Conservation (phyloP, 352 stramenopile species). For the Phytopythium chamaehyphon region DNA sequence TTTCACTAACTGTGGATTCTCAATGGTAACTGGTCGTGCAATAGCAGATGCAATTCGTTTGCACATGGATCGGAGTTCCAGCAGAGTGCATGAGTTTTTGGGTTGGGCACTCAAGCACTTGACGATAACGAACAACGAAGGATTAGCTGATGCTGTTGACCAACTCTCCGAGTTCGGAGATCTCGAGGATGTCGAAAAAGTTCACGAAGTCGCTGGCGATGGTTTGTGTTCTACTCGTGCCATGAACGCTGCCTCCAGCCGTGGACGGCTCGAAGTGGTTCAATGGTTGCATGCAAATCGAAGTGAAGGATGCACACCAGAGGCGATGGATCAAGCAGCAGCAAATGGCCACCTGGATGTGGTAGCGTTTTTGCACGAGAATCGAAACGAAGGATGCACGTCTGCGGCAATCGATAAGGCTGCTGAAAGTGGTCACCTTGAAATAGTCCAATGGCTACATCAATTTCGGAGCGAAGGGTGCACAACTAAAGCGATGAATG, state of each 20-base stretch:
- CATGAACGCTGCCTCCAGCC: not conserved
- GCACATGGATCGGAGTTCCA: too few species aligned
- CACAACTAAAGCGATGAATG: not conserved
- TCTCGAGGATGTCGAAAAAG: slow-evolving; percentile 41
- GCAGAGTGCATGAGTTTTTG: too few species aligned
- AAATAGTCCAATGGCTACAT: not conserved
- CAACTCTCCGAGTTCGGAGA: slow-evolving; percentile 1
- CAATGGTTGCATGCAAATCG: not conserved
- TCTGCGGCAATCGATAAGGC: not conserved
- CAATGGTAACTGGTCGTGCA: too few species aligned
- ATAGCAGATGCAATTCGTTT: too few species aligned
- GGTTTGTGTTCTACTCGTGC: slow-evolving; percentile 14
- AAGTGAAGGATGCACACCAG: not conserved
- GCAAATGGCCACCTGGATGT: not conserved
- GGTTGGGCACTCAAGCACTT: too few species aligned
- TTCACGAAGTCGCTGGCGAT: slow-evolving; percentile 28
- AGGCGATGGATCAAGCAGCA: not conserved
- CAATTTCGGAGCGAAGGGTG: not conserved
- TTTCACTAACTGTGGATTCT: too few species aligned
- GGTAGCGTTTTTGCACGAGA: not conserved
- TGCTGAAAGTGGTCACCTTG: not conserved
- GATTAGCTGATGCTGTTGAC: not conserved
- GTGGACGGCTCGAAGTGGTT: not conserved
- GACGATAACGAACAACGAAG: too few species aligned
- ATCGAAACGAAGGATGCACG: not conserved